phyloP scores from a whole-genome alignment of 352 stramenopile species.

The Phytophthora kernoviae region DNA sequence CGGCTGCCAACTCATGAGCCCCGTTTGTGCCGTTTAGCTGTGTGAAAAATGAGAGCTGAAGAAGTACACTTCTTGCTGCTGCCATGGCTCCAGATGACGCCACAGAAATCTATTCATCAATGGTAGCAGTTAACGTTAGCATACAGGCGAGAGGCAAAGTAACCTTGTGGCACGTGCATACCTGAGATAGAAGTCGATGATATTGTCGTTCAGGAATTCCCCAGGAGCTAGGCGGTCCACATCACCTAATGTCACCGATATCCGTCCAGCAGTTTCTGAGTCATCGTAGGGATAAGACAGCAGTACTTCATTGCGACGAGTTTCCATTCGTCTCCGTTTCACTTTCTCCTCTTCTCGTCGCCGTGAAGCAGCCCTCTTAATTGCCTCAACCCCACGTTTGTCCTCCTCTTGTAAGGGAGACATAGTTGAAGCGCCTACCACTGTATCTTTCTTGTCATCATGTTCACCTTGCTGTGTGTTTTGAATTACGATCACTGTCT shows the following conservation, averaged over 20 bases:
- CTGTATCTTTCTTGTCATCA: background rate
- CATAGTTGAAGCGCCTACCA: slow-evolving; percentile 1
- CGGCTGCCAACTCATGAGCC: slow-evolving; percentile 25
- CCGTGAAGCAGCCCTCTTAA: slow-evolving; percentile 20
- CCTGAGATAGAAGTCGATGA: slow-evolving; percentile 94
- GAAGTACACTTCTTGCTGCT: slow-evolving; percentile 84
- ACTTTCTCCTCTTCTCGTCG: slow-evolving; percentile 22
- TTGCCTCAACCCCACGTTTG: slow-evolving; percentile 15
- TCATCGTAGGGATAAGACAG: slow-evolving; percentile 75
- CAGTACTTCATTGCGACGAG: slow-evolving; percentile 43
- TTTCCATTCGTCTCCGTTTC: slow-evolving; percentile 35
- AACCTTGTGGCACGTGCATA: slow-evolving; percentile 19
- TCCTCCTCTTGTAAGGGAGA: slow-evolving; percentile 21
- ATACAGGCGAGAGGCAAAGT: background rate
- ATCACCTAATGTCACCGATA: slow-evolving; percentile 87
- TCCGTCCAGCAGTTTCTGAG: slow-evolving; percentile 45
- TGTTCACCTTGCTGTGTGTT: slow-evolving; percentile 13
- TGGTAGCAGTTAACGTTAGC: slow-evolving; percentile 6
- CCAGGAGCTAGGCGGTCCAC: slow-evolving; percentile 85
- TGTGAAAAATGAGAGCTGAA: slow-evolving; percentile 97
- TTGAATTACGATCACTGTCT: slow-evolving; percentile 13
- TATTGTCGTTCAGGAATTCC: slow-evolving; percentile 94
- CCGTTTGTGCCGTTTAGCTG: slow-evolving; percentile 74
- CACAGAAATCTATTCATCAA: slow-evolving; percentile 56
- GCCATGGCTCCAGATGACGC: slow-evolving; percentile 64